These are phyloP conservation scores for Candida methanosorbosa DNA, from an alignment of 805 yeast species.

Conservation along the genomic window DNA sequence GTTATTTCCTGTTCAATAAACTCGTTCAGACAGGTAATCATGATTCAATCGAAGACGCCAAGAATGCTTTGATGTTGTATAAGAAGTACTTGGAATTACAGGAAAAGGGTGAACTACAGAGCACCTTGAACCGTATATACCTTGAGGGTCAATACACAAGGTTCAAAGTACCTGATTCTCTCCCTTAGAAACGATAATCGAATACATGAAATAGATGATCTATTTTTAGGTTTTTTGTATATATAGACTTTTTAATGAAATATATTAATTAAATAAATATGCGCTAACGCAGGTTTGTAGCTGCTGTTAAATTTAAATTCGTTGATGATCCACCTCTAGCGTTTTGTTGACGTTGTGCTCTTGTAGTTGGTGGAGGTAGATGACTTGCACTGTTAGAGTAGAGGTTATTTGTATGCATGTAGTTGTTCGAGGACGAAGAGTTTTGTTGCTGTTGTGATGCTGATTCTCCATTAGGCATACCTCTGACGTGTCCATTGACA, in stretches of 20 bases:
- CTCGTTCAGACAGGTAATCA: conserved; percentile 90
- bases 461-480: too few species aligned
- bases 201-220: neutral
- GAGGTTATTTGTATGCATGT: too few species aligned
- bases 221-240: neutral
- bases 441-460: too few species aligned
- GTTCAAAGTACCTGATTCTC: conserved; percentile 37
- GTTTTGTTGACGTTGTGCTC: conserved; percentile 19
- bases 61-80: conserved; percentile 73
- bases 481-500: too few species aligned
- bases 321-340: neutral
- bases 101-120: conserved; percentile 50
- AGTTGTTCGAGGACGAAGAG: too few species aligned
- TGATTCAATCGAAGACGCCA: conserved; percentile 95
- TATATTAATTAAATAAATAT: neutral
- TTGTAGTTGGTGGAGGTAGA: conserved; percentile 15
- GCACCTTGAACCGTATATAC: conserved; percentile 57
- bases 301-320: neutral
- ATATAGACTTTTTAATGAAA: neutral
- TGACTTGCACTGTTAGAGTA: too few species aligned
- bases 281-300: neutral
- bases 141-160: conserved; percentile 54
- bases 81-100: conserved; percentile 59
- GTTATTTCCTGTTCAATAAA: conserved; percentile 65
- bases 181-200: neutral